A percentile compares a stretch with the other conserved stretches of the same genome.
phyloP scores from a whole-genome alignment of 1,284 basidiomycete species.

The Kwoniella shivajii region DNA sequence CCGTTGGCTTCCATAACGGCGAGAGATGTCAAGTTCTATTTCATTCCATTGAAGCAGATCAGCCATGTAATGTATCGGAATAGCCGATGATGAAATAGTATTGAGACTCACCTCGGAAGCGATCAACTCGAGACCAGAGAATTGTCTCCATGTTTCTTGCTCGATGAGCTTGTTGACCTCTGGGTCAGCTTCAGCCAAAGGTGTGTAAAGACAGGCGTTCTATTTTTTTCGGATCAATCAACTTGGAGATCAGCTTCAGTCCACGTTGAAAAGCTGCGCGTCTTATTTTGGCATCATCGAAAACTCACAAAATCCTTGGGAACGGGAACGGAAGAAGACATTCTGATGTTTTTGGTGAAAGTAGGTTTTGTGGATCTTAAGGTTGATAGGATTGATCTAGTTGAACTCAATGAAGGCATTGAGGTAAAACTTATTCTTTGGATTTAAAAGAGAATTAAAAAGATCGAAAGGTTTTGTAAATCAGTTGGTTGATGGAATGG shows the following conservation, averaged over 20 bases:
- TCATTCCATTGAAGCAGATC: background rate
- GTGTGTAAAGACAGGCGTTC: slow-evolving; percentile 89
- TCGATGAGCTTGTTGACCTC: slow-evolving; percentile 97
- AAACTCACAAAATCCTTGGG: slow-evolving; percentile 59
- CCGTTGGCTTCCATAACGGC: slow-evolving; percentile 98
- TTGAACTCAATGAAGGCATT: slow-evolving; percentile 20
- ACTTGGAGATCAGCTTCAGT: too few species aligned
- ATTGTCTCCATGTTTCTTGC: slow-evolving; percentile 99
- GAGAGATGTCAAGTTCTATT: slow-evolving; percentile 86
- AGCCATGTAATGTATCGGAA: background rate
- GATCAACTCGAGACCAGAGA: slow-evolving; percentile 80
- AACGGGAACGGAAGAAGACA: slow-evolving; percentile 55
- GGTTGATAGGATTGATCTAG: slow-evolving; percentile 24
- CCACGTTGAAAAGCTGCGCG: too few species aligned
- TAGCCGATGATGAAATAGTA: background rate
- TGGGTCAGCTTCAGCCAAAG: slow-evolving; percentile 87
- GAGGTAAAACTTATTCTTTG: slow-evolving; percentile 5
- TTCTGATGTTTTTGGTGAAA: slow-evolving; percentile 40
- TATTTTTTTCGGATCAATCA: too few species aligned
- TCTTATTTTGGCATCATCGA: too few species aligned
- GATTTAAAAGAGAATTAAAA: slow-evolving; percentile 3
- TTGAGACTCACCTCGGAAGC: slow-evolving; percentile 49
- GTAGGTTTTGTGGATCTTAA: slow-evolving; percentile 26
- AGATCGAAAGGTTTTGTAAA: background rate
- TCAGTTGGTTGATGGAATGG: background rate